Percentiles rank a stretch among this genome's conserved stretches.
These are phyloP conservation scores for Pseudophaeomoniella oleicola DNA, from an alignment of 2,329 filamentous ascomycete genomes.

Conservation along the genomic window DNA sequence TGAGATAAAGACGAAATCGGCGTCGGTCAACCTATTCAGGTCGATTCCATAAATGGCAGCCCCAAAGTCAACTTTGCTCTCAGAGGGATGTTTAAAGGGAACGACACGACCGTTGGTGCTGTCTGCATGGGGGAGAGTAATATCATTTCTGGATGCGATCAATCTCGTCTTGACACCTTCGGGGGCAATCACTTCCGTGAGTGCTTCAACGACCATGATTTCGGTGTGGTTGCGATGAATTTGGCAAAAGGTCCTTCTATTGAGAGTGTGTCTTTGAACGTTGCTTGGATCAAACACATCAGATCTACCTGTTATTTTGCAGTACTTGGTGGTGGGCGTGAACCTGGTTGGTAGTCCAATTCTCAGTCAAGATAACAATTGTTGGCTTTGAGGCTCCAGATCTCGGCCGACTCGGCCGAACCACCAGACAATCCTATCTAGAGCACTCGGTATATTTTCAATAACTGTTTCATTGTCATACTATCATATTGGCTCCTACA, in stretches of 20 bases:
- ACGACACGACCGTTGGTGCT: slow-evolving; percentile 8
- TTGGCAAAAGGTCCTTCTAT: no score
- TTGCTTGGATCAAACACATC: no score
- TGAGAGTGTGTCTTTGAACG: no score
- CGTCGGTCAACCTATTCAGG: slow-evolving; percentile 19
- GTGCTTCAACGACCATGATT: slow-evolving; percentile 13
- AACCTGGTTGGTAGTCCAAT: background rate
- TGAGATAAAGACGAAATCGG: slow-evolving; percentile 19
- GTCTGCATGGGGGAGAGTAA: slow-evolving; percentile 14
- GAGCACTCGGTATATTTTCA: no score
- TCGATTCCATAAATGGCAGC: slow-evolving; percentile 22
- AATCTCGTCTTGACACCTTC: slow-evolving; percentile 8
- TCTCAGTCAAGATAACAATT: no score
- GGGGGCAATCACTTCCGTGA: slow-evolving; percentile 10
- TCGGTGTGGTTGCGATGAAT: slow-evolving; percentile 4
- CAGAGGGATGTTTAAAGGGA: slow-evolving; percentile 14
- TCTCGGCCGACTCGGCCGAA: no score
- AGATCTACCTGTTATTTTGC: no score
- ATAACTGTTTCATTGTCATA: no score
- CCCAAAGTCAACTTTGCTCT: slow-evolving; percentile 21
- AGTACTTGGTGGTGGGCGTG: slow-evolving; percentile 5
- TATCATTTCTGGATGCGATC: slow-evolving; percentile 6
- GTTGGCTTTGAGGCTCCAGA: no score
- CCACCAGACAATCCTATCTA: no score
- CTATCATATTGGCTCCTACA: no score